A percentile compares a stretch with the other conserved stretches of the same genome.
These are phyloP conservation scores for Pseudogymnoascus sp. DNA, from an alignment of 2,329 filamentous ascomycete genomes.

Conservation along the genomic window DNA sequence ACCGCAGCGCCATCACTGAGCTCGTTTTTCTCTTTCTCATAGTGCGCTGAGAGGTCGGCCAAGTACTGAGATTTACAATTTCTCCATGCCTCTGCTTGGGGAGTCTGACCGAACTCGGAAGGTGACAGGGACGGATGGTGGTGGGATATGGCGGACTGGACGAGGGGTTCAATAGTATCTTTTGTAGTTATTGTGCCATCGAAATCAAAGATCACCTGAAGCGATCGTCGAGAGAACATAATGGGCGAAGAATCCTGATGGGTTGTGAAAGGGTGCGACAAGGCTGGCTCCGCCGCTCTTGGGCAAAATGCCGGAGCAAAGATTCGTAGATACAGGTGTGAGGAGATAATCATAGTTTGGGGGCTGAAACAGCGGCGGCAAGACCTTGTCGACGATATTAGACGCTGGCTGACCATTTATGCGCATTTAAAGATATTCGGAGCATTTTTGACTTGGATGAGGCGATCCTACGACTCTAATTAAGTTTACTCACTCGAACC, in stretches of 20 bases:
- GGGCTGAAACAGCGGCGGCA: background rate
- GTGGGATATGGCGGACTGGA: conserved; percentile 11
- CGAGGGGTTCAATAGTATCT: conserved; percentile 22
- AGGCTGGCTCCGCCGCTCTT: background rate
- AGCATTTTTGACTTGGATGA: background rate
- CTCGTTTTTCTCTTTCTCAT: conserved; percentile 13
- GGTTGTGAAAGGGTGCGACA: background rate
- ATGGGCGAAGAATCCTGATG: background rate
- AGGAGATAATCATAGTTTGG: background rate
- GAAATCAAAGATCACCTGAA: conserved; percentile 13
- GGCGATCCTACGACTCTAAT: background rate
- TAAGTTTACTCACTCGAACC: background rate
- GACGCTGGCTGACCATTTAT: background rate
- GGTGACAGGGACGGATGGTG: background rate
- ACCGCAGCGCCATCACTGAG: background rate
- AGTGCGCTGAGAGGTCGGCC: conserved; percentile 15
- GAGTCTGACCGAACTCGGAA: conserved; percentile 11
- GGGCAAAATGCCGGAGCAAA: background rate
- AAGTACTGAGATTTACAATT: conserved; percentile 16
- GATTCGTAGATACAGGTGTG: background rate
- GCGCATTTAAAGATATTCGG: background rate
- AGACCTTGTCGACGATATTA: background rate
- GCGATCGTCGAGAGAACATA: background rate
- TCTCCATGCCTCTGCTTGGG: conserved; percentile 11
- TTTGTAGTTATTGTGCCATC: conserved; percentile 26